Evolutionary conservation across 768 basidiomycete species (phyloP), one percentile per base, ranked within the genome.

Genomic region (Kwoniella dejecticola): DNA sequence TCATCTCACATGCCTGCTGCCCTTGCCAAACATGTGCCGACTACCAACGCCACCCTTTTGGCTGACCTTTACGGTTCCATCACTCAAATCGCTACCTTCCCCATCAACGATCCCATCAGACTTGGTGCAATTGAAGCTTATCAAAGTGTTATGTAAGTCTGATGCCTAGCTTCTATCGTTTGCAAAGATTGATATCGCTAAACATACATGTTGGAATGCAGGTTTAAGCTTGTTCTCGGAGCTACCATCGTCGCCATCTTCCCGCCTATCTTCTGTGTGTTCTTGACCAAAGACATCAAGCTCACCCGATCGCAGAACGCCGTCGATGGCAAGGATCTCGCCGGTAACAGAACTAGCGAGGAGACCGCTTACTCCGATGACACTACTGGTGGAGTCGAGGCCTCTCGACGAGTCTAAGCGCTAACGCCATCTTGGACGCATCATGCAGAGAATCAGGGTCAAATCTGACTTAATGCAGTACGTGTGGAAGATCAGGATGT

Each of bases 301-400:
- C 85, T 91, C 52, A 85, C 86, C 15, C 85, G 88, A 67, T 80
- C 79, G 41, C 89, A 90, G 77, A 90, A 89, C 72, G 87, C 88
- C 0, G 83, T 87, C 15, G 87, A 89, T 65, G 66, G 64, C 19
- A 71, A 74, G 45, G 78, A 77, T 52, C 56, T 77, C 6, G 62
- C 72, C 1, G 78, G 78, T 7, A 52, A 66, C 40, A 62, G 61
- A 15, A 67, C 62, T 19, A 50, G 44, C 49, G 68, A 59, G 33
- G 60, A 55, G 19, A 21, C 21, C 19, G 57, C 23, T 26, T 48
- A 33, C 17, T 47, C 49, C 26, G 48, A 50, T 30, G 24, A n/a
- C 19, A n/a, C 26, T 15, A 50, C 48, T 33, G 29, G 44, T n/a
- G 27, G 27, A 7, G 21, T 50, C 10, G 48, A 50, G 30, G 24